Evolutionary conservation across 1,139 yeast genomes (phyloP).

Genomic region (Nematodospora anomalae): DNA sequence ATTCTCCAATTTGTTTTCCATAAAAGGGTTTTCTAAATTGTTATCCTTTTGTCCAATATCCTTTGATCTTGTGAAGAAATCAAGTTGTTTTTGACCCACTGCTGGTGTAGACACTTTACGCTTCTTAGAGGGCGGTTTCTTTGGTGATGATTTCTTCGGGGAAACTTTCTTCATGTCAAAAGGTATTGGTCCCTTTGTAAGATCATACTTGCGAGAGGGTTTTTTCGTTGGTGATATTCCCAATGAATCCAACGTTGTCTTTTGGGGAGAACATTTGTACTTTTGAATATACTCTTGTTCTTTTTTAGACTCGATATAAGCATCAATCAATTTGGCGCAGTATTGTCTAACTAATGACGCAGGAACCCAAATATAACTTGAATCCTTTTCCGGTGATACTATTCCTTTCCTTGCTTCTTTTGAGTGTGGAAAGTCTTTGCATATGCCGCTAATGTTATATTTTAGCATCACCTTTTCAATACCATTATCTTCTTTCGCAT

Average conservation of each 20-base stretch:
- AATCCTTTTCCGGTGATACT: constrained; percentile 5
- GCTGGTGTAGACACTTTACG: constrained; percentile 1
- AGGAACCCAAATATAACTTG: constrained; percentile 20
- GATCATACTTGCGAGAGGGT: background rate
- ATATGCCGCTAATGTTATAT: constrained; percentile 9
- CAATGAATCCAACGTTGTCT: constrained; percentile 13
- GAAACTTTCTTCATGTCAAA: constrained; percentile 3
- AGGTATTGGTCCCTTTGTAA: constrained; percentile 4
- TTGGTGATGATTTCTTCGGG: constrained; percentile 2
- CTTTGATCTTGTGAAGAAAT: constrained; percentile 2
- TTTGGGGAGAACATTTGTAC: constrained; percentile 10
- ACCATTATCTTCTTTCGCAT: constrained; percentile 11
- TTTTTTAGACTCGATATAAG: constrained; percentile 10
- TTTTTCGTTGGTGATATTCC: constrained; percentile 9
- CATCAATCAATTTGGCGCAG: constrained; percentile 12
- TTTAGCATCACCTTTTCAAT: constrained; percentile 13
- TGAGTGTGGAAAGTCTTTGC: constrained; percentile 9
- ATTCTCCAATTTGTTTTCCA: background rate
- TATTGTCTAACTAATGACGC: constrained; percentile 13
- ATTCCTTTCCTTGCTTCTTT: constrained; percentile 8
- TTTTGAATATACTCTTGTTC: constrained; percentile 8
- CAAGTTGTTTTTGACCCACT: constrained; percentile 8
- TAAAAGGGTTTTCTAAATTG: background rate
- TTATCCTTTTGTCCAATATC: constrained; percentile 2
- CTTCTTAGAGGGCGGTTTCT: constrained; percentile 3